Evolutionary conservation across 1,284 basidiomycete genomes (phyloP), one percentile per base, ranked within the genome.

Genomic region (Somion occarium): DNA sequence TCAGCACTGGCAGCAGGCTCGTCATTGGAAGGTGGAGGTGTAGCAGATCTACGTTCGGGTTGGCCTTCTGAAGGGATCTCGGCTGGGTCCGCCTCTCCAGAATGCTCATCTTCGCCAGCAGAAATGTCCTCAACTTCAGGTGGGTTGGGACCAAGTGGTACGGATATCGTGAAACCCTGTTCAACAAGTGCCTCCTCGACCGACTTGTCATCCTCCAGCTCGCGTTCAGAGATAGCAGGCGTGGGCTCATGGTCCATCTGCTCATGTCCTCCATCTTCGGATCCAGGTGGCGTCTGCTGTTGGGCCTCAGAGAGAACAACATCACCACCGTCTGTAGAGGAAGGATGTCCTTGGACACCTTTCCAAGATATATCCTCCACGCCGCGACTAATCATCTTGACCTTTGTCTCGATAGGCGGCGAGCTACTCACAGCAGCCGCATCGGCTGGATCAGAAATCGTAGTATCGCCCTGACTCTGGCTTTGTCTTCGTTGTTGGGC

Each of bases 351-450:
- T 52, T 71, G 70, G 60, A 68, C 69, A 54, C 76, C 81, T 65
- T 75, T 75, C 83, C 85, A 87, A 59, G 70, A 80, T 58, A 88
- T 75, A 63, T 88, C 85, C 63, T 87, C 85, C 22, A 88, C 85
- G 30, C 84, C 83, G 59, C 82, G 82, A 56, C 84, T 88, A 61
- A 88, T 87, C 68, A 87, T 84, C 44, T 83, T 78, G 52, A 86
- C 82, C 70, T 81, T 81, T 54, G 81, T 77, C 67, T 89, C 85
- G 55, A 82, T 78, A 2, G 82, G 83, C 1, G 86, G 87, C 19
- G 87, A 88, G 37, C 73, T 74, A 48, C 73, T 73, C 46, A 75
- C 60, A 13, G 67, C 73, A 4, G 56, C 50, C 47, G 45, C 52
- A 43, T 43, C 38, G n/a, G n/a, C n/a, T n/a, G n/a, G n/a, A n/a